Percentiles rank a stretch among this genome's conserved stretches.
Evolutionary conservation across 495 filamentous ascomycete species (phyloP).

Genomic region (Daldinia childiae): DNA sequence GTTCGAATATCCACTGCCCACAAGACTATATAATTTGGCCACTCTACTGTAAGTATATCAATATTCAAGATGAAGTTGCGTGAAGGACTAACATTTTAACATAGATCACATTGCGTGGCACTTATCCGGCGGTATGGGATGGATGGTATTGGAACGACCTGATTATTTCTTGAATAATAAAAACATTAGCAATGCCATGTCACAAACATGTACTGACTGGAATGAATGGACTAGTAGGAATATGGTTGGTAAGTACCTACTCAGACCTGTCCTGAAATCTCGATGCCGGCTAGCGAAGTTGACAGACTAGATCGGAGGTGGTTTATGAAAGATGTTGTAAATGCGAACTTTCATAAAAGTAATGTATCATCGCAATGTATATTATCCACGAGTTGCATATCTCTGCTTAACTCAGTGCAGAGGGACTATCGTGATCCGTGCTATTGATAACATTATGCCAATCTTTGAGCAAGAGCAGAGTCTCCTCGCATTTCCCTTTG

Average conservation of each 20-base stretch:
- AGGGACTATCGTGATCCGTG: background rate
- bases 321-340: background rate
- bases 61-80: background rate
- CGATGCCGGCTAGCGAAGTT: background rate
- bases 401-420: background rate
- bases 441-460: background rate
- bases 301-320: background rate
- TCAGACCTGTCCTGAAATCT: background rate
- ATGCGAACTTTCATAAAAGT: too few relatives aligned
- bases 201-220: constrained; percentile 61
- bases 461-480: constrained; percentile 26
- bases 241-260: background rate
- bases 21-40: constrained; percentile 57
- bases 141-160: constrained; percentile 60
- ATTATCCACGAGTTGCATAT: background rate
- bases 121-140: constrained; percentile 56
- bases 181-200: constrained; percentile 42
- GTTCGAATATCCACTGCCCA: background rate
- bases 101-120: constrained; percentile 66
- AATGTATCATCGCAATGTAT: background rate
- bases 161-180: constrained; percentile 41
- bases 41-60: constrained; percentile 56
- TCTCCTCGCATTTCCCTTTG: constrained; percentile 47
- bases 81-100: background rate
- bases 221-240: constrained; percentile 25